Percentiles rank a stretch among this genome's conserved stretches.
These are phyloP conservation scores for Scolecobasidium constrictum DNA, from an alignment of 2,329 filamentous ascomycete genomes.

Conservation along the genomic window DNA sequence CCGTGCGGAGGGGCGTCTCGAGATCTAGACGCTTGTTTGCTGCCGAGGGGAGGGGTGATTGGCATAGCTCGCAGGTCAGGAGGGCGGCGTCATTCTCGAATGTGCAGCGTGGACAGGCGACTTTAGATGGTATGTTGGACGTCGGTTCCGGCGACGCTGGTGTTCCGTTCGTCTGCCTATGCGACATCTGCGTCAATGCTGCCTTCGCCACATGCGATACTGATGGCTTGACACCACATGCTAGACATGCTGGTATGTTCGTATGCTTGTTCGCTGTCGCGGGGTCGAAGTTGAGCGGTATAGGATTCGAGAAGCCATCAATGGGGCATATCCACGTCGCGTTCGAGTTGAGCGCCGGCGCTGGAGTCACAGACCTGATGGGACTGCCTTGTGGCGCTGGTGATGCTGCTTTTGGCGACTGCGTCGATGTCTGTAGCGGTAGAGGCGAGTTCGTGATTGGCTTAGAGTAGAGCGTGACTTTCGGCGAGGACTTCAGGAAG, in stretches of 20 bases:
- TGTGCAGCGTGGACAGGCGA: constrained; percentile 74
- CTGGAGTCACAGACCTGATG: constrained; percentile 24
- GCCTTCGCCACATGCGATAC: constrained; percentile 77
- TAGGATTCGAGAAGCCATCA: constrained; percentile 86
- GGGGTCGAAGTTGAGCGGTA: constrained; percentile 89
- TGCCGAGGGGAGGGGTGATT: constrained; percentile 56
- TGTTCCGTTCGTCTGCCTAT: constrained; percentile 30
- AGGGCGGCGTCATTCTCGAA: constrained; percentile 89
- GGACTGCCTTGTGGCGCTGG: constrained; percentile 24
- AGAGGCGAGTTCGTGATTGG: constrained; percentile 55
- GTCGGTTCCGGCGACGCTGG: constrained; percentile 20
- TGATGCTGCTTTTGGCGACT: constrained; percentile 36
- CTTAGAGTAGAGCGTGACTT: constrained; percentile 83
- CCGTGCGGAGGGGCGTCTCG: constrained; percentile 12
- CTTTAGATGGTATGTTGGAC: constrained; percentile 11
- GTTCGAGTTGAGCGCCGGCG: constrained; percentile 37
- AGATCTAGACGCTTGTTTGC: constrained; percentile 29
- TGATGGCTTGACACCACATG: constrained; percentile 87
- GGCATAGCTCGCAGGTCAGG: constrained; percentile 81
- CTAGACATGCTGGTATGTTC: constrained; percentile 73
- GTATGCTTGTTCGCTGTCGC: constrained; percentile 68
- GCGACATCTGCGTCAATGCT: constrained; percentile 49
- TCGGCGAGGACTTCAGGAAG: constrained; percentile 89
- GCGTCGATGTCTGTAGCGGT: constrained; percentile 34
- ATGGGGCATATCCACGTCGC: constrained; percentile 95